Percentiles rank a stretch among this genome's conserved stretches.
These are phyloP conservation scores for Saksenaea oblongispora DNA, from an alignment of 371 early-diverging fungal species.

Conservation along the genomic window DNA sequence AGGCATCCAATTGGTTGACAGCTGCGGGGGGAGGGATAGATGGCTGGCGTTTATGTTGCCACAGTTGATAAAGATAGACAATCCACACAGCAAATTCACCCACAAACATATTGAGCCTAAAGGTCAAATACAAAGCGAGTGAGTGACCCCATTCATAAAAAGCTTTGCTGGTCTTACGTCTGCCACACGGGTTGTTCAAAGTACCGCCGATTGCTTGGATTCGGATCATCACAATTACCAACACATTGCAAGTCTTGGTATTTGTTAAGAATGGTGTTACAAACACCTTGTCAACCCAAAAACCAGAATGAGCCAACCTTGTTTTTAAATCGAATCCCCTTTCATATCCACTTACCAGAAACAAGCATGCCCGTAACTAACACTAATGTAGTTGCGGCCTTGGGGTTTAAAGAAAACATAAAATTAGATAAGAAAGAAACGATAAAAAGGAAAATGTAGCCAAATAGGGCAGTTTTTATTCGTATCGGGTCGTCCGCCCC, in stretches of 20 bases:
- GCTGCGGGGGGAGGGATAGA: conserved; percentile 35
- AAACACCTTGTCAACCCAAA: conserved; percentile 42
- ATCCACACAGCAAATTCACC: conserved; percentile 75
- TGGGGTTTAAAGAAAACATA: not conserved
- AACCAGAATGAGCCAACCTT: not conserved
- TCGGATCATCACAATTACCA: conserved; percentile 79
- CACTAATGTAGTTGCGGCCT: conserved; percentile 30
- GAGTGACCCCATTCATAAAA: not conserved
- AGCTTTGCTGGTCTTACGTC: conserved; percentile 52
- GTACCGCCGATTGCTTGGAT: conserved; percentile 66
- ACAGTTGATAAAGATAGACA: conserved; percentile 41
- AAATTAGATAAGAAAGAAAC: not conserved
- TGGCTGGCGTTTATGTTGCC: conserved; percentile 13
- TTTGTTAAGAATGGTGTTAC: conserved; percentile 84
- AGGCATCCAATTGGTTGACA: conserved; percentile 44
- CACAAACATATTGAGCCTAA: conserved; percentile 88
- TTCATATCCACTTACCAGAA: conserved; percentile 57
- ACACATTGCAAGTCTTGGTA: conserved; percentile 91
- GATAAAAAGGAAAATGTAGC: not conserved
- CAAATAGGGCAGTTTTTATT: conserved; percentile 1
- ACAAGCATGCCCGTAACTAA: conserved; percentile 79
- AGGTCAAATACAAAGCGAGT: not conserved
- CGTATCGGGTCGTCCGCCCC: not conserved
- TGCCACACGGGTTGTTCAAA: conserved; percentile 98
- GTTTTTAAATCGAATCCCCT: not conserved